A percentile compares a stretch with the other conserved stretches of the same genome.
Conservation (phyloP, 306 rosid genomes). For the Corylus avellana region DNA sequence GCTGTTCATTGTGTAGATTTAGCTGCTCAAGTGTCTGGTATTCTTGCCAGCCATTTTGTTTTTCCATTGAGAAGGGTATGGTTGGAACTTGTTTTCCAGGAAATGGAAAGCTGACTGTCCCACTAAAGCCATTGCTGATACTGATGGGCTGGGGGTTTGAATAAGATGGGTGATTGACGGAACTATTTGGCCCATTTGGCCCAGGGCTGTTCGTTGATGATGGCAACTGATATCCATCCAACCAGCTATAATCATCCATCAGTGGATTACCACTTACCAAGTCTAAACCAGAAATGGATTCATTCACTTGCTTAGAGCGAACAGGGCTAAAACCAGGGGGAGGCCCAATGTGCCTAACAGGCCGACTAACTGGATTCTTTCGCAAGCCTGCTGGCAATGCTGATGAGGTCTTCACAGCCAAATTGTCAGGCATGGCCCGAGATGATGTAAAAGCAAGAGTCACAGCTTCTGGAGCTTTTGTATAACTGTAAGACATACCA, state of each 20-base stretch:
- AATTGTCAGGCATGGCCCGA: constrained; percentile 38
- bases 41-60: constrained; percentile 76
- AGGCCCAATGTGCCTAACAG: constrained; percentile 87
- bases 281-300: constrained; percentile 44
- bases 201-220: constrained; percentile 51
- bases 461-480: constrained; percentile 47
- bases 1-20: constrained; percentile 68
- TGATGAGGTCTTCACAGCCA: constrained; percentile 37
- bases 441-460: constrained; percentile 43
- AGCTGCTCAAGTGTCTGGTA: constrained; percentile 54
- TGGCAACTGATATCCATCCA: constrained; percentile 94
- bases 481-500: constrained; percentile 40
- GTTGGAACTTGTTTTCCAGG: constrained; percentile 82
- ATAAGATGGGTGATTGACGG: constrained; percentile 40
- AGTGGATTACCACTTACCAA: constrained; percentile 53
- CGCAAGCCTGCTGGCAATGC: constrained; percentile 45
- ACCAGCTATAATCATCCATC: constrained; percentile 94
- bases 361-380: constrained; percentile 73
- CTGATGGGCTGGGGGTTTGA: constrained; percentile 44
- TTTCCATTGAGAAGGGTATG: constrained; percentile 51
- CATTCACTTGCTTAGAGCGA: constrained; percentile 59
- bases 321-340: constrained; percentile 87
- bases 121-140: constrained; percentile 52
- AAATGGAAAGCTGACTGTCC: constrained; percentile 67
- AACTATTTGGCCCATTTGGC: constrained; percentile 39